A percentile compares a stretch with the other conserved stretches of the same genome.
These are phyloP conservation scores for Fusarium sp. DNA, from an alignment of 2,329 filamentous ascomycete genomes.

Conservation along the genomic window DNA sequence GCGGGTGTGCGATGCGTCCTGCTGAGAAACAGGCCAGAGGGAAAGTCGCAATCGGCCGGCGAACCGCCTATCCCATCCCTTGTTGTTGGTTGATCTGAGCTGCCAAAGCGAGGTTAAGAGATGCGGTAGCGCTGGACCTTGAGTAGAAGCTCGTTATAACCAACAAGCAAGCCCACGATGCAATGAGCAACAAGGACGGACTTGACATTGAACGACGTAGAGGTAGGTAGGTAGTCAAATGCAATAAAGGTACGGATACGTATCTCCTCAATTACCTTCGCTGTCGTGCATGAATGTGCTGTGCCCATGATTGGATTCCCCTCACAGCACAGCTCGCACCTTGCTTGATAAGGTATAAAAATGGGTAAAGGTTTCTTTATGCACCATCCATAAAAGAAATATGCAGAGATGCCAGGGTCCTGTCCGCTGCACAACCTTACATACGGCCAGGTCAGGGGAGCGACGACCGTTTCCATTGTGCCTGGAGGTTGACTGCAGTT, in stretches of 20 bases:
- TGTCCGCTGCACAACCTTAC: constrained; percentile 35
- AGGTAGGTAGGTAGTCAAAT: neutral
- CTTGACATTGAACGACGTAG: constrained; percentile 12
- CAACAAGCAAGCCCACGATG: neutral
- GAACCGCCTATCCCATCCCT: constrained; percentile 32
- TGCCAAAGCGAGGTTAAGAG: neutral
- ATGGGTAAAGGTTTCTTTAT: constrained; percentile 29
- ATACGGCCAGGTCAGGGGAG: constrained; percentile 20
- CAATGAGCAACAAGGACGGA: neutral
- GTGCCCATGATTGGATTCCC: constrained; percentile 32
- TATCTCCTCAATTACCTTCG: constrained; percentile 35
- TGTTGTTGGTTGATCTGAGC: constrained; percentile 21
- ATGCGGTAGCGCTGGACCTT: constrained; percentile 11
- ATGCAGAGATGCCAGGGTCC: constrained; percentile 35
- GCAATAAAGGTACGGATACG: constrained; percentile 14
- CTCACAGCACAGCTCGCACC: constrained; percentile 23
- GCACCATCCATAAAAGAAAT: constrained; percentile 32
- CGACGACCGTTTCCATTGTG: constrained; percentile 24
- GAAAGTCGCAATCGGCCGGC: constrained; percentile 41
- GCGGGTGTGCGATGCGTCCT: constrained; percentile 27
- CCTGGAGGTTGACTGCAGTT: constrained; percentile 28
- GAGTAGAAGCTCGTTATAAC: neutral
- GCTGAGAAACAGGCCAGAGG: constrained; percentile 38
- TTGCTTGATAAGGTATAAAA: constrained; percentile 40
- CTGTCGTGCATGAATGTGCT: constrained; percentile 37